Conservation (phyloP, 2,329 filamentous ascomycete species). For the Cladosporium velox region DNA sequence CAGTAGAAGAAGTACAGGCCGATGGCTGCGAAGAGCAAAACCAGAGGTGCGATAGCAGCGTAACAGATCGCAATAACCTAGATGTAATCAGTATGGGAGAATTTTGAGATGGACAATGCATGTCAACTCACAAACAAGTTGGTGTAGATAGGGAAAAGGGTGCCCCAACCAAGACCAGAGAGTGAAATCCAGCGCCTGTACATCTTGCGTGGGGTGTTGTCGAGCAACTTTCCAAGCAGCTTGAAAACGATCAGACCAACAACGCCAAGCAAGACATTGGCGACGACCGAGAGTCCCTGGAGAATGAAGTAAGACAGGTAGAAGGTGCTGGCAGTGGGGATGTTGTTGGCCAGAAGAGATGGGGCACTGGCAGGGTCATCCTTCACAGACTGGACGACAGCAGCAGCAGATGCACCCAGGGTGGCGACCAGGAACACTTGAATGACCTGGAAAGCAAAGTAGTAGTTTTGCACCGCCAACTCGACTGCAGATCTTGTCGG, state of each 20-base stretch:
- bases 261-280: slow-evolving; percentile 73
- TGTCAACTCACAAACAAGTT: slow-evolving; percentile 72
- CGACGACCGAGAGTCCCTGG: slow-evolving; percentile 79
- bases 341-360: slow-evolving; percentile 34
- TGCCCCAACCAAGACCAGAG: slow-evolving; percentile 78
- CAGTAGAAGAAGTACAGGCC: slow-evolving; percentile 81
- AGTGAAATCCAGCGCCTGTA: slow-evolving; percentile 76
- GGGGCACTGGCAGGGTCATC: slow-evolving; percentile 49
- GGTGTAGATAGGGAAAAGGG: slow-evolving; percentile 76
- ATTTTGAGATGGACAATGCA: slow-evolving; percentile 31
- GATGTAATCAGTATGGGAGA: background rate
- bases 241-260: slow-evolving; percentile 72
- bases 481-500: slow-evolving; percentile 80
- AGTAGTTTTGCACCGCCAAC: slow-evolving; percentile 85
- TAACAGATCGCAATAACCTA: slow-evolving; percentile 70
- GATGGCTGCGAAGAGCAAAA: slow-evolving; percentile 77
- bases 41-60: slow-evolving; percentile 80
- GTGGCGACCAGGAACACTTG: slow-evolving; percentile 92
- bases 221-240: slow-evolving; percentile 71
- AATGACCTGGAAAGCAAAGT: slow-evolving; percentile 87
- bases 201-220: slow-evolving; percentile 76
- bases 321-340: slow-evolving; percentile 87
- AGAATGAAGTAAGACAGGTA: slow-evolving; percentile 95
- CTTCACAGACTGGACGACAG: slow-evolving; percentile 68
- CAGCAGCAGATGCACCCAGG: slow-evolving; percentile 75